Percentiles rank a stretch among this genome's conserved stretches.
Conservation (phyloP, 1,284 basidiomycete genomes). For the Sutorius eximius region DNA sequence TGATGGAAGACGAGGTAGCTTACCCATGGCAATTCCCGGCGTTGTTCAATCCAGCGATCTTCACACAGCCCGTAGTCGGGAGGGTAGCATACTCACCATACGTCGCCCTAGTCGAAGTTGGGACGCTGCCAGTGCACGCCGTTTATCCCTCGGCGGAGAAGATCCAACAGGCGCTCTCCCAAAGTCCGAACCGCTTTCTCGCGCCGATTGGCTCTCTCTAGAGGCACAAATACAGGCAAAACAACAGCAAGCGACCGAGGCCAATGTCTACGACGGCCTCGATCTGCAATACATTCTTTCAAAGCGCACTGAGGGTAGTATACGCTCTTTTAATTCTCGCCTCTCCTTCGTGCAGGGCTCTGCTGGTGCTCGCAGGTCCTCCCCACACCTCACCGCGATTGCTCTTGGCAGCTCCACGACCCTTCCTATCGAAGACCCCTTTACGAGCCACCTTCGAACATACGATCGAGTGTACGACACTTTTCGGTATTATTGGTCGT, state of each 20-base stretch:
- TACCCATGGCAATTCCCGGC: slow-evolving; percentile 48
- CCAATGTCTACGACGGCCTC: slow-evolving; percentile 39
- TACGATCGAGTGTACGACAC: slow-evolving; percentile 50
- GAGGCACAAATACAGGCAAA: slow-evolving; percentile 26
- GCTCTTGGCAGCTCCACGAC: slow-evolving; percentile 50
- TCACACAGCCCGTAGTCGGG: slow-evolving; percentile 40
- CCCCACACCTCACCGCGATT: slow-evolving; percentile 23
- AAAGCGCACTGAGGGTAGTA: slow-evolving; percentile 30
- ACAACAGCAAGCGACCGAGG: slow-evolving; percentile 7
- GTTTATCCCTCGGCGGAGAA: slow-evolving; percentile 26
- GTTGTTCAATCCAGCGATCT: slow-evolving; percentile 16
- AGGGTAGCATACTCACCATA: slow-evolving; percentile 49
- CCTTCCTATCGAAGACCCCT: slow-evolving; percentile 56
- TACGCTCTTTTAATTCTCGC: slow-evolving; percentile 35
- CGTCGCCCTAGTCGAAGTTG: slow-evolving; percentile 55
- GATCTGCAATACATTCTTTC: slow-evolving; percentile 47
- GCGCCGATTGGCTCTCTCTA: slow-evolving; percentile 47
- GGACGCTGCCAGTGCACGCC: slow-evolving; percentile 42
- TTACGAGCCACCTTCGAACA: slow-evolving; percentile 49
- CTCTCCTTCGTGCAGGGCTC: slow-evolving; percentile 38
- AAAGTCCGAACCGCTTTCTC: slow-evolving; percentile 40
- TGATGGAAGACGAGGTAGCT: slow-evolving; percentile 41
- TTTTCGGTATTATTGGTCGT: slow-evolving; percentile 59
- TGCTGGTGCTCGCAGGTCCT: slow-evolving; percentile 8
- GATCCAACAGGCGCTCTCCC: slow-evolving; percentile 41